Evolutionary conservation across 306 rosid genomes (phyloP).

Genomic region (Clitoria ternatea): DNA sequence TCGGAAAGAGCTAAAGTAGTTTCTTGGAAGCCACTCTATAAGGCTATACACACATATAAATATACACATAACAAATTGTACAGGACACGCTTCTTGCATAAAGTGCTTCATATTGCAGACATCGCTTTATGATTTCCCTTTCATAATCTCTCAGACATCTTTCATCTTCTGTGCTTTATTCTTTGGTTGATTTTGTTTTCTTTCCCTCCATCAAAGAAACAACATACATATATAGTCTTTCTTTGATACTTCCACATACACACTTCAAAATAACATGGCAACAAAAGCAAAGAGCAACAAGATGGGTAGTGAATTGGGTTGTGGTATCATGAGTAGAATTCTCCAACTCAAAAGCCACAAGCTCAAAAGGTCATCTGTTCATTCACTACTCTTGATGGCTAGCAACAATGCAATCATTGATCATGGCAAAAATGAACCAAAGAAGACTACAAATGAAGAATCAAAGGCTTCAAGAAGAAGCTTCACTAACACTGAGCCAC

Average conservation of each 20-base stretch:
- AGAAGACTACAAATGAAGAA: slow-evolving; percentile 22
- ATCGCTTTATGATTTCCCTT: slow-evolving; percentile 31
- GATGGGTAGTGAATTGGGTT: slow-evolving; percentile 42
- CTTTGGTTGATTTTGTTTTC: neutral
- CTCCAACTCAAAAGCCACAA: slow-evolving; percentile 48
- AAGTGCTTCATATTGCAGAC: slow-evolving; percentile 48
- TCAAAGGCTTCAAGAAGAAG: neutral
- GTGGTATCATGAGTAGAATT: slow-evolving; percentile 67
- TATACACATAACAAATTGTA: neutral
- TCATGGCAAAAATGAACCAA: slow-evolving; percentile 21
- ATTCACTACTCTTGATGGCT: slow-evolving; percentile 59
- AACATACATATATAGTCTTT: neutral
- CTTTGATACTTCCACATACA: neutral
- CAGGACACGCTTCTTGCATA: slow-evolving; percentile 32
- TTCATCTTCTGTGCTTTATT: neutral
- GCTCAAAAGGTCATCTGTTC: slow-evolving; percentile 59
- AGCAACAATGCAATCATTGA: slow-evolving; percentile 23
- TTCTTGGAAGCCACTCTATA: slow-evolving; percentile 81
- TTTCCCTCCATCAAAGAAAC: neutral
- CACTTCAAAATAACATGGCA: slow-evolving; percentile 35
- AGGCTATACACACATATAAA: slow-evolving; percentile 1
- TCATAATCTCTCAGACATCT: slow-evolving; percentile 14
- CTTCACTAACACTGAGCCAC: neutral
- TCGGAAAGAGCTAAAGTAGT: slow-evolving; percentile 43
- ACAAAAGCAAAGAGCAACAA: slow-evolving; percentile 31